Evolutionary conservation across 2,329 filamentous ascomycete species (phyloP).

Genomic region (Fusarium nurragi): DNA sequence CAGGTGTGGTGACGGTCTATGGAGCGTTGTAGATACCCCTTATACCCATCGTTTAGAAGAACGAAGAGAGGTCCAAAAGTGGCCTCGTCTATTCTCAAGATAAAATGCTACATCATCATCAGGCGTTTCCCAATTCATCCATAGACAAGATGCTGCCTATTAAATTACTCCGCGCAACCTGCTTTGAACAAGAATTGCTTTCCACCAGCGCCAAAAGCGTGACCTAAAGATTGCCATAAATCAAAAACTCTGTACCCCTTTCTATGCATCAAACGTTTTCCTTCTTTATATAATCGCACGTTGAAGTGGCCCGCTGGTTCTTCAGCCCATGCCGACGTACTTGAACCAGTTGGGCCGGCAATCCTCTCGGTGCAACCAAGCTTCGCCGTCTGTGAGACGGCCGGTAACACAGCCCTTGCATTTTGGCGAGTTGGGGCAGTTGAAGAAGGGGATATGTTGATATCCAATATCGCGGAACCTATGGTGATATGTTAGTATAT

Average conservation of each 20-base stretch:
- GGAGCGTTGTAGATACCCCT: conserved; percentile 50
- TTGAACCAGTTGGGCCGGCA: conserved; percentile 98
- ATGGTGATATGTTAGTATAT: conserved; percentile 3
- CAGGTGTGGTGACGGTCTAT: conserved; percentile 72
- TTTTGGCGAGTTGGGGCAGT: conserved; percentile 96
- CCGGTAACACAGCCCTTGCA: conserved; percentile 89
- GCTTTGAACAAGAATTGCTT: conserved; percentile 11
- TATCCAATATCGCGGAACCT: conserved; percentile 99
- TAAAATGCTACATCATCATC: conserved; percentile 21
- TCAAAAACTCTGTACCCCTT: conserved; percentile 13
- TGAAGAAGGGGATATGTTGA: conserved; percentile 98
- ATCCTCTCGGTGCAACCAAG: conserved; percentile 88
- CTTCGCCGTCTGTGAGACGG: conserved; percentile 86
- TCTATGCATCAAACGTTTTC: conserved; percentile 21
- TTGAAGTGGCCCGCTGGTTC: neutral
- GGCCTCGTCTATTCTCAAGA: conserved; percentile 7
- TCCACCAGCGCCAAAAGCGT: conserved; percentile 36
- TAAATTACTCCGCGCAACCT: conserved; percentile 19
- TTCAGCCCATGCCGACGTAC: conserved; percentile 81
- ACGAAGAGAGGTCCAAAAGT: neutral
- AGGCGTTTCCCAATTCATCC: conserved; percentile 26
- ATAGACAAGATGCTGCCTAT: conserved; percentile 15
- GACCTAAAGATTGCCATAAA: conserved; percentile 13
- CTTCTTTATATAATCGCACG: conserved; percentile 17
- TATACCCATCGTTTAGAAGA: conserved; percentile 2